Evolutionary conservation across 164 flowering plant species (phyloP).

Genomic region (Vitis cinerea): DNA sequence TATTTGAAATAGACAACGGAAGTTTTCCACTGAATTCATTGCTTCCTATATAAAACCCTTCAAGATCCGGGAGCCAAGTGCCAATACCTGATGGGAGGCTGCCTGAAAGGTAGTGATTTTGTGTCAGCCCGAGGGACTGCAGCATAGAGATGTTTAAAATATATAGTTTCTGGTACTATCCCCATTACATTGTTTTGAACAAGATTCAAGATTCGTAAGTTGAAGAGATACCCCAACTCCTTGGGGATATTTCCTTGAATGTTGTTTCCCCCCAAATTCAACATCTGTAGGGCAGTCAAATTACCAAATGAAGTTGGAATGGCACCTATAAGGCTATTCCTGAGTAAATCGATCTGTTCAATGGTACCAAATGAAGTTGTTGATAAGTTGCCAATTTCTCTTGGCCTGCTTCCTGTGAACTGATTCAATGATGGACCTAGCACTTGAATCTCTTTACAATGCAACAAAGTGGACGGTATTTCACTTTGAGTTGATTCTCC

Average conservation of each 20-base stretch:
- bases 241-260: too few relatives aligned
- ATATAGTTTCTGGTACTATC: constrained; percentile 2
- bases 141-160: too few relatives aligned
- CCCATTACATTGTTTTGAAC: constrained; percentile 4
- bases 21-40: constrained; percentile 5
- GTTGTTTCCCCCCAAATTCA: too few relatives aligned
- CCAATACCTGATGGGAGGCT: too few relatives aligned
- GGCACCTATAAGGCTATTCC: neutral
- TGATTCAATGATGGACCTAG: neutral
- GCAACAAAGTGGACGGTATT: neutral
- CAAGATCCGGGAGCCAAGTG: neutral
- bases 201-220: neutral
- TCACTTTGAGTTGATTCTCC: constrained; percentile 3
- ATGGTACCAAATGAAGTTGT: neutral
- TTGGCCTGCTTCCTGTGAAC: neutral
- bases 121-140: too few relatives aligned
- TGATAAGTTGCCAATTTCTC: neutral
- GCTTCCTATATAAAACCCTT: neutral
- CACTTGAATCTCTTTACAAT: neutral
- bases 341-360: neutral
- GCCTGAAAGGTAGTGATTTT: too few relatives aligned
- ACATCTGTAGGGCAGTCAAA: too few relatives aligned
- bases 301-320: neutral
- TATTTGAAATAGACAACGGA: neutral
- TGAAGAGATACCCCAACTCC: constrained; percentile 6